These are phyloP conservation scores for Trichoderma parareesei DNA, from an alignment of 495 filamentous ascomycete species.

Conservation along the genomic window DNA sequence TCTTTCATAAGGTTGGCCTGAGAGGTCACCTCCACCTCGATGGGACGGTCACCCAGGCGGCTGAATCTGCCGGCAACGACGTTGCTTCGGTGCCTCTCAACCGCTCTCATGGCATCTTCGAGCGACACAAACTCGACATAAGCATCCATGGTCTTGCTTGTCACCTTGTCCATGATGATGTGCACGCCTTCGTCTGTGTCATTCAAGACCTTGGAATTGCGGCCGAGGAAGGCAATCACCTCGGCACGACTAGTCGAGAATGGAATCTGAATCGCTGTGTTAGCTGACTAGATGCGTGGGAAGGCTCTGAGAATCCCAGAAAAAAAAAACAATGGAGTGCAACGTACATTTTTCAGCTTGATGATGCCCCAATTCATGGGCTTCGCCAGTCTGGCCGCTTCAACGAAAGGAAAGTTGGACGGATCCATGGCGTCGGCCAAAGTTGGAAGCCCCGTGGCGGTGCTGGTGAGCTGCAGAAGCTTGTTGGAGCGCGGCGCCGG, in stretches of 20 bases:
- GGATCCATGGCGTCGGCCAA: conserved; percentile 23
- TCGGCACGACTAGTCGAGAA: conserved; percentile 59
- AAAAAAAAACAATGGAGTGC: not conserved
- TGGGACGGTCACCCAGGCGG: conserved; percentile 55
- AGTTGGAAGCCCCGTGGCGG: conserved; percentile 21
- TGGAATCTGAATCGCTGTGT: conserved; percentile 47
- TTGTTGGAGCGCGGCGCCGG: conserved; percentile 20
- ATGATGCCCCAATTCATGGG: conserved; percentile 22
- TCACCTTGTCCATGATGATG: conserved; percentile 76
- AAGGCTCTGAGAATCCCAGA: not conserved
- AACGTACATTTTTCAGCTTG: conserved; percentile 29
- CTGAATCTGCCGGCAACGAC: conserved; percentile 34
- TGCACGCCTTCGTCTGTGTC: conserved; percentile 57
- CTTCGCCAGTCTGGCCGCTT: conserved; percentile 19
- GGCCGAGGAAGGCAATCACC: conserved; percentile 61
- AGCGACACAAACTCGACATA: conserved; percentile 58
- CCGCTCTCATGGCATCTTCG: conserved; percentile 40
- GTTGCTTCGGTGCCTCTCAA: conserved; percentile 16
- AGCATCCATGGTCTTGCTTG: conserved; percentile 69
- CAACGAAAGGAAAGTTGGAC: conserved; percentile 35
- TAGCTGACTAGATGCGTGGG: not conserved
- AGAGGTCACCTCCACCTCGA: conserved; percentile 53
- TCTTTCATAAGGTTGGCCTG: conserved; percentile 56
- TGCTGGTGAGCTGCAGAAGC: conserved; percentile 23
- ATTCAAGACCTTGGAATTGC: conserved; percentile 50